Evolutionary conservation across 1,139 yeast species (phyloP), one percentile per base, ranked within the genome.

Genomic region (Yamadazyma dushanensis): DNA sequence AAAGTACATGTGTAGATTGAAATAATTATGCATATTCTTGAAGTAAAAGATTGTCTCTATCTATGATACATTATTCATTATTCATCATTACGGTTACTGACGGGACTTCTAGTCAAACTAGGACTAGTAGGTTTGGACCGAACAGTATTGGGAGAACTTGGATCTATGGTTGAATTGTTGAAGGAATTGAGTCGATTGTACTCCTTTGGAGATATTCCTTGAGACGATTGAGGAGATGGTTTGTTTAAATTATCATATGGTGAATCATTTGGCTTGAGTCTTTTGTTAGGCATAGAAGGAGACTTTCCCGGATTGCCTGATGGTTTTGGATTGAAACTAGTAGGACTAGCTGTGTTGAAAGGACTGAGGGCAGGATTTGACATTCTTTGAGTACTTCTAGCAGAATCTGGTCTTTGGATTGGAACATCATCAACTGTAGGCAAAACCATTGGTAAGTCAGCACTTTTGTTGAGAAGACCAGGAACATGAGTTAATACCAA

Each of bases 401-500:
- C 39, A 10, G 45, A 41, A 15, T 37, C 39, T 6, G 47, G 41
- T 39, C 45, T 37, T 32, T 37, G 47, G 31, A 51, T 55, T 20
- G 61, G 59, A 24, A 54, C 44, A 13, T 56, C 54, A 11, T 61
- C 59, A 4, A 64, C 70, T 31, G 59, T 61, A 1, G 73, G 71
- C 2, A 61, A 57, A 26, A 64, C 54, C 52, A 65, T 57, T 3
- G 76, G 73, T 33, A 66, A 47, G 20, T 70, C 77, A 2, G 55
- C 50, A 36, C 58, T 57, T 34, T 75, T 82, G 31, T 65, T 70
- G 28, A 80, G 56, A 23, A 83, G 57, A 0, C 87, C 90, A 0
- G 90, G 90, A 22, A 84, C 75, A 43, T 82, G 86, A 24, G 67
- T 64, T 35, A 83, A 59, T 6, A 84, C 71, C 49, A 79, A 66